These are phyloP conservation scores for Amanita rubescens DNA, from an alignment of 768 basidiomycete genomes.

Conservation along the genomic window DNA sequence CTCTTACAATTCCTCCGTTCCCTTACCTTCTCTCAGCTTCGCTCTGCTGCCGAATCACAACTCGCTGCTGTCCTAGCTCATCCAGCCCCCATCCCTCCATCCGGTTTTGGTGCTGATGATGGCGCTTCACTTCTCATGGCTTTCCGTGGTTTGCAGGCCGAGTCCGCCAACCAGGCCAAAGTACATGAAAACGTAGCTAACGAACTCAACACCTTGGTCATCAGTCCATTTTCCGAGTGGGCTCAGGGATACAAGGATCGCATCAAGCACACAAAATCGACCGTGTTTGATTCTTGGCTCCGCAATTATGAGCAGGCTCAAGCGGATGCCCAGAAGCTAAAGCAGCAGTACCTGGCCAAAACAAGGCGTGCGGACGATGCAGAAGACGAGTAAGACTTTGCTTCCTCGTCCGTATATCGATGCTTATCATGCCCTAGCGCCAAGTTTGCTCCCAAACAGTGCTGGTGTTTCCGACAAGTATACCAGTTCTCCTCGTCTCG, in stretches of 20 bases:
- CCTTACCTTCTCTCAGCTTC: constrained; percentile 42
- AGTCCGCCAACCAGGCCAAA: constrained; percentile 65
- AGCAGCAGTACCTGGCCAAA: constrained; percentile 70
- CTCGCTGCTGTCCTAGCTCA: constrained; percentile 52
- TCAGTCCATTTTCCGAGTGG: constrained; percentile 79
- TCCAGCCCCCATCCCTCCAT: constrained; percentile 32
- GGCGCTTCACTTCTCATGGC: constrained; percentile 77
- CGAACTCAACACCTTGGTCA: constrained; percentile 70
- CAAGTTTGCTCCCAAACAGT: constrained; percentile 76
- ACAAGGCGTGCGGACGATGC: constrained; percentile 83
- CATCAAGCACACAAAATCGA: constrained; percentile 47
- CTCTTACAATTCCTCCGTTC: neutral
- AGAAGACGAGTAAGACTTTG: constrained; percentile 79
- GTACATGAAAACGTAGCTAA: constrained; percentile 64
- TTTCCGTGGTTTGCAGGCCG: constrained; percentile 73
- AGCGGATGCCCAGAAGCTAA: constrained; percentile 63
- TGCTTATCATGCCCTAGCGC: constrained; percentile 40
- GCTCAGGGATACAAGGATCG: constrained; percentile 69
- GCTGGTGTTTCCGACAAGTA: constrained; percentile 59
- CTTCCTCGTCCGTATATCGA: constrained; percentile 8
- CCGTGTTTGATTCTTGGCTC: constrained; percentile 60
- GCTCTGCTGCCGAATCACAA: constrained; percentile 61
- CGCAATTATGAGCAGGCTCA: constrained; percentile 64
- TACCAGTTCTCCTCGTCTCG: constrained; percentile 69
- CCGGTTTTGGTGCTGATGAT: constrained; percentile 71